Evolutionary conservation across 2,329 filamentous ascomycete genomes (phyloP).

Genomic region (Pseudopyrenochaeta lycopersici): DNA sequence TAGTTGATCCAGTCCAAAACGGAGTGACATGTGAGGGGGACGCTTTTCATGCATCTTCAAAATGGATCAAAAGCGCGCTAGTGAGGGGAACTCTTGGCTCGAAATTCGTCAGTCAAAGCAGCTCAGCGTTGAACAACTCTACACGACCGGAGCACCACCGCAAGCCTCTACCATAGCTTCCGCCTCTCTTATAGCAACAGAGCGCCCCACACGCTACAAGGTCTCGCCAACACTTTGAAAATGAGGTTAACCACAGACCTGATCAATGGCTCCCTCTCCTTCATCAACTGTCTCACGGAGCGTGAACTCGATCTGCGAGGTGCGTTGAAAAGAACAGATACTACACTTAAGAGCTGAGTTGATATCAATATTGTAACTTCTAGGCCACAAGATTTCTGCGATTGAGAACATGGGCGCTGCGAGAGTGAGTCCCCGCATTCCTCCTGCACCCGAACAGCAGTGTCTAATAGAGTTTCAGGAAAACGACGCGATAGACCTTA

Average conservation of each 20-base stretch:
- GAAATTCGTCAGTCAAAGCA: neutral
- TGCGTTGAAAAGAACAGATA: constrained; percentile 98
- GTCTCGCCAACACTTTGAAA: constrained; percentile 35
- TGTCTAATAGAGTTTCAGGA: constrained; percentile 63
- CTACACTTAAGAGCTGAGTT: constrained; percentile 90
- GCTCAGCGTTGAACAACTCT: neutral
- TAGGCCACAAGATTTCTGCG: constrained; percentile 96
- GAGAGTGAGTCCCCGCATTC: constrained; percentile 69
- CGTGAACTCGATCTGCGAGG: constrained; percentile 99
- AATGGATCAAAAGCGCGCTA: neutral
- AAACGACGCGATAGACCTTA: constrained; percentile 97
- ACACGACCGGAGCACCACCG: neutral
- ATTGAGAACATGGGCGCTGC: constrained; percentile 98
- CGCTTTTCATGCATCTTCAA: neutral
- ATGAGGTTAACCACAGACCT: constrained; percentile 98
- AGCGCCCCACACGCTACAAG: neutral
- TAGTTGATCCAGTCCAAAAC: no score
- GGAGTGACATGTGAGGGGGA: no score
- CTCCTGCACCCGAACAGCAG: neutral
- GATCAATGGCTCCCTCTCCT: constrained; percentile 93
- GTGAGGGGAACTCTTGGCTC: neutral
- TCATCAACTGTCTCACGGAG: constrained; percentile 98
- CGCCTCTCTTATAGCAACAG: neutral
- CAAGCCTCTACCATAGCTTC: neutral
- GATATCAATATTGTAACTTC: constrained; percentile 72